Conservation (phyloP, 495 filamentous ascomycete species). For the Lentithecium fluviatile region DNA sequence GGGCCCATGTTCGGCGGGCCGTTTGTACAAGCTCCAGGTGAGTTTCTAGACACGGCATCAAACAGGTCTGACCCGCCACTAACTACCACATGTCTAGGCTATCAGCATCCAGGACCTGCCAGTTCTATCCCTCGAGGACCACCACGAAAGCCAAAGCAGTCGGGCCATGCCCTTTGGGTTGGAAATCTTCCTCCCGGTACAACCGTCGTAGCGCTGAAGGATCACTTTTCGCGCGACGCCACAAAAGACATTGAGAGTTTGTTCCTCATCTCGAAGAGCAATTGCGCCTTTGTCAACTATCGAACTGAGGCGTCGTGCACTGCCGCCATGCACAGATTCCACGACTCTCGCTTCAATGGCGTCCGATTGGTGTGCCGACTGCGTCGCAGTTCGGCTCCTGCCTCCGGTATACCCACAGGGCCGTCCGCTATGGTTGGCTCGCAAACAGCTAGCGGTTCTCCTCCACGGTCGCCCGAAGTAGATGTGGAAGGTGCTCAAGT, state of each 20-base stretch:
- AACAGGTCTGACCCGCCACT: background rate
- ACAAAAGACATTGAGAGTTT: constrained; percentile 79
- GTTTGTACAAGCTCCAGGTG: constrained; percentile 9
- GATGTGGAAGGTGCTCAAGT: constrained; percentile 33
- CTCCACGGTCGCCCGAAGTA: constrained; percentile 13
- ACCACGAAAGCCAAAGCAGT: constrained; percentile 87
- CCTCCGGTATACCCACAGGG: constrained; percentile 36
- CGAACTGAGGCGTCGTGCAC: constrained; percentile 74
- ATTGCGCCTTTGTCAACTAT: constrained; percentile 98
- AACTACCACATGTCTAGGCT: too few relatives aligned
- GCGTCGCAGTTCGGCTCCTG: constrained; percentile 57
- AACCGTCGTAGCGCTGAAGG: constrained; percentile 75
- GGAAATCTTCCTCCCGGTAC: constrained; percentile 88
- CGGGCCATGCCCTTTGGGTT: constrained; percentile 93
- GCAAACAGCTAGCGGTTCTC: constrained; percentile 17
- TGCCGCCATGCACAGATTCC: constrained; percentile 77
- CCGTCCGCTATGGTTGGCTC: constrained; percentile 36
- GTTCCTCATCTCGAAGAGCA: constrained; percentile 95
- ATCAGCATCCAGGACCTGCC: constrained; percentile 3
- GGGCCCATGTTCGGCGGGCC: constrained; percentile 9
- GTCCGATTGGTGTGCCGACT: constrained; percentile 89
- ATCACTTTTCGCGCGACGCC: constrained; percentile 84
- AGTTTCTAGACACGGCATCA: background rate
- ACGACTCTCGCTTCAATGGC: constrained; percentile 87
- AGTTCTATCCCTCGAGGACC: constrained; percentile 72